phyloP scores from a whole-genome alignment of 768 basidiomycete species.

The Boletus sp. region DNA sequence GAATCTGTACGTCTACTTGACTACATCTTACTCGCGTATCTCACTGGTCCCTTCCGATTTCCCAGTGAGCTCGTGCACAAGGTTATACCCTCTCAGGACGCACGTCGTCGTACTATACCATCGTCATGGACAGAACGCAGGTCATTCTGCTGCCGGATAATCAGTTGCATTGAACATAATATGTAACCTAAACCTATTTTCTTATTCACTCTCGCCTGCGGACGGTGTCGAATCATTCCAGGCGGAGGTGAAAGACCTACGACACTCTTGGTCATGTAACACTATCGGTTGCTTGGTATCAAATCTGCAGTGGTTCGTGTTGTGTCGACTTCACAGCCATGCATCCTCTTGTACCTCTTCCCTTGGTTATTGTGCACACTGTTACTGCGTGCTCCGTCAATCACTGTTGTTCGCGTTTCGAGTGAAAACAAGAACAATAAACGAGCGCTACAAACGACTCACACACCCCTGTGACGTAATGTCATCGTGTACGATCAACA shows the following conservation, averaged over 20 bases:
- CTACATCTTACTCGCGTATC: not conserved
- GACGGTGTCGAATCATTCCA: slow-evolving; percentile 10
- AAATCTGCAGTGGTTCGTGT: slow-evolving; percentile 11
- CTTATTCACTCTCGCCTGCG: slow-evolving; percentile 17
- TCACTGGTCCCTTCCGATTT: slow-evolving; percentile 8
- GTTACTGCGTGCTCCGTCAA: slow-evolving; percentile 9
- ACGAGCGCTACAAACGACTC: not conserved
- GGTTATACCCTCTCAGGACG: slow-evolving; percentile 26
- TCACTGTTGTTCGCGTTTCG: slow-evolving; percentile 6
- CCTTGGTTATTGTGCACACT: slow-evolving; percentile 12
- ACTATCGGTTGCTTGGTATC: slow-evolving; percentile 21
- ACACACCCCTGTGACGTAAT: slow-evolving; percentile 9
- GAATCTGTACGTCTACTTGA: slow-evolving; percentile 37
- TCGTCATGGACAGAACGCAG: slow-evolving; percentile 26
- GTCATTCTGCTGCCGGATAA: slow-evolving; percentile 31
- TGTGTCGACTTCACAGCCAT: slow-evolving; percentile 4
- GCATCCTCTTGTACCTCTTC: slow-evolving; percentile 13
- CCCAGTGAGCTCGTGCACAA: slow-evolving; percentile 20
- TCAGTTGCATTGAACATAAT: slow-evolving; percentile 29
- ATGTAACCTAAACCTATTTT: slow-evolving; percentile 29
- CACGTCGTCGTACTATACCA: slow-evolving; percentile 28
- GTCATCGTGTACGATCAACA: not conserved
- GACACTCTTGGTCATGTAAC: slow-evolving; percentile 30
- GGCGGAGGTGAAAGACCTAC: slow-evolving; percentile 11
- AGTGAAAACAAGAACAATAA: slow-evolving; percentile 14